Evolutionary conservation across 495 filamentous ascomycete species (phyloP).

Genomic region (Aspergillus mulundensis): DNA sequence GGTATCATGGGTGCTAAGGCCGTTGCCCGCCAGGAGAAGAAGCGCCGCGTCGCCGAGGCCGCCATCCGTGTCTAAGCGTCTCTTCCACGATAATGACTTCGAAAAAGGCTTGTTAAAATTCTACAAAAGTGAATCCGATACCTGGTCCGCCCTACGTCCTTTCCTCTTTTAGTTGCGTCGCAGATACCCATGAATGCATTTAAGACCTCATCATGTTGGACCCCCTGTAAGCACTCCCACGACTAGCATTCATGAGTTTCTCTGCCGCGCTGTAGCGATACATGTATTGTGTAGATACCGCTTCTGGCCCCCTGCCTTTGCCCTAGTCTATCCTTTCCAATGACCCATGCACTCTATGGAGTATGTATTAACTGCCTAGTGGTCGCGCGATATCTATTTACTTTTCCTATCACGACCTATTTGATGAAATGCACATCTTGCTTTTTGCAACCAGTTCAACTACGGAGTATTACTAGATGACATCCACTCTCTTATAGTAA

Average conservation of each 20-base stretch:
- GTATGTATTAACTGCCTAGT: too few species aligned
- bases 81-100: conserved; percentile 18
- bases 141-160: conserved; percentile 12
- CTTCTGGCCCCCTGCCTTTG: neutral
- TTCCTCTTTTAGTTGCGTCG: conserved; percentile 30
- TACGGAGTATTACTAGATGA: too few species aligned
- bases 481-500: too few species aligned
- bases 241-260: conserved; percentile 25
- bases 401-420: too few species aligned
- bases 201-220: conserved; percentile 24
- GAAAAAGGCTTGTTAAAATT: conserved; percentile 18
- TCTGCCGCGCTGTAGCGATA: conserved; percentile 13
- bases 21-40: conserved; percentile 87
- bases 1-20: conserved; percentile 99
- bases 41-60: conserved; percentile 85
- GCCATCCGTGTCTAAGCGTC: conserved; percentile 89
- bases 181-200: conserved; percentile 52
- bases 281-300: neutral
- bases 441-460: too few species aligned
- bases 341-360: too few species aligned
- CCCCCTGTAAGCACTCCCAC: neutral
- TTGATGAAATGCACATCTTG: too few species aligned
- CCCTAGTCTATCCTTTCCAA: too few species aligned
- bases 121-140: conserved; percentile 24
- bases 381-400: too few species aligned